A percentile compares a stretch with the other conserved stretches of the same genome.
Conservation (phyloP, 352 stramenopile species). For the Globisporangium splendens region DNA sequence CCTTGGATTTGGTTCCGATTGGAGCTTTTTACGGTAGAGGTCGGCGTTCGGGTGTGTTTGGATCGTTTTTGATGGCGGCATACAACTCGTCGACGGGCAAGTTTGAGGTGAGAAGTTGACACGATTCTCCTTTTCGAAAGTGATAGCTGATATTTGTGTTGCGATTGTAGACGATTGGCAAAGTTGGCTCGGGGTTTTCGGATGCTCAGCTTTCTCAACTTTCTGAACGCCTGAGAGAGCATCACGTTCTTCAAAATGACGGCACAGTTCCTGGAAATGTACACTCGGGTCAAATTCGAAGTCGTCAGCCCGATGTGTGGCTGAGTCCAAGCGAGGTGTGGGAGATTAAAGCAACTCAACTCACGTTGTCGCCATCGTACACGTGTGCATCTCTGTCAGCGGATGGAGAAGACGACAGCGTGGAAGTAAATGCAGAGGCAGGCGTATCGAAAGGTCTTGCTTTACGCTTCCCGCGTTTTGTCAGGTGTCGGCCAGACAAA, state of each 20-base stretch:
- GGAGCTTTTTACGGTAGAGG: slow-evolving; percentile 96
- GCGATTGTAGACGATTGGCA: slow-evolving; percentile 62
- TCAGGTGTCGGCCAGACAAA: slow-evolving; percentile 96
- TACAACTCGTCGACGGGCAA: slow-evolving; percentile 93
- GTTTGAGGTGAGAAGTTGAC: slow-evolving; percentile 81
- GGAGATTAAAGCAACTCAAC: slow-evolving; percentile 98
- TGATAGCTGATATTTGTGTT: not conserved
- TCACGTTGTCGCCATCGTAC: slow-evolving; percentile 96
- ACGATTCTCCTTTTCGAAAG: too few species aligned
- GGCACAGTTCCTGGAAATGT: slow-evolving; percentile 53
- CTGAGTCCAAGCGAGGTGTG: slow-evolving; percentile 94
- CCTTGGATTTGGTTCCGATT: slow-evolving; percentile 98
- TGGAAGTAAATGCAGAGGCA: slow-evolving; percentile 3
- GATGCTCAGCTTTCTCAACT: slow-evolving; percentile 91
- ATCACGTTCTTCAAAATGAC: slow-evolving; percentile 31
- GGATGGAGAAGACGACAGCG: not conserved
- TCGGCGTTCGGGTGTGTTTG: slow-evolving; percentile 94
- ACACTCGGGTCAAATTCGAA: slow-evolving; percentile 48
- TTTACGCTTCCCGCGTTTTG: slow-evolving; percentile 98
- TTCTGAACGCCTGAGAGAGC: slow-evolving; percentile 40
- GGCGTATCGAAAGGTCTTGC: slow-evolving; percentile 84
- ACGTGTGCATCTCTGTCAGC: slow-evolving; percentile 69
- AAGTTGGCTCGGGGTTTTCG: slow-evolving; percentile 97
- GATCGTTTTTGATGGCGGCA: slow-evolving; percentile 97
- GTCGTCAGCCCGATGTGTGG: slow-evolving; percentile 90